These are phyloP conservation scores for Rauvolfia tetraphylla DNA, from an alignment of 257 asterid species.

Conservation along the genomic window DNA sequence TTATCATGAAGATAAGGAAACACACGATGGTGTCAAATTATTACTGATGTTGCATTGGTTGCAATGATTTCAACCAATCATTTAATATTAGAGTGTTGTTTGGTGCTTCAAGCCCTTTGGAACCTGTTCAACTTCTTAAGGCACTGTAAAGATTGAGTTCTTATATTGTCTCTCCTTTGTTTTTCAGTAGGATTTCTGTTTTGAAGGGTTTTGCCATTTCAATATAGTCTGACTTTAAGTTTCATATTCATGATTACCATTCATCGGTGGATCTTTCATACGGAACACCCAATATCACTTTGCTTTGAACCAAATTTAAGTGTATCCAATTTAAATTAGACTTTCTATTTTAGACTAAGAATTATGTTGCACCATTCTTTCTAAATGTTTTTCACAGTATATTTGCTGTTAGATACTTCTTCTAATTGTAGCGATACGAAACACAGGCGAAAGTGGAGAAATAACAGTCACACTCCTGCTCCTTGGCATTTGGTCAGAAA, in stretches of 20 bases:
- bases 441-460: slow-evolving; percentile 82
- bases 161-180: not conserved
- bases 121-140: not conserved
- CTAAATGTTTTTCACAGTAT: not conserved
- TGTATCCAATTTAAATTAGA: not conserved
- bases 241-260: not conserved
- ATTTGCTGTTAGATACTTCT: not conserved
- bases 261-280: not conserved
- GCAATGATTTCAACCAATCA: not conserved
- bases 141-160: not conserved
- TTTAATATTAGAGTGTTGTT: not conserved
- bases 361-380: not conserved
- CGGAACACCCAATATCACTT: not conserved
- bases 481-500: slow-evolving; percentile 83
- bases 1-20: not conserved
- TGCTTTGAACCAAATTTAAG: not conserved
- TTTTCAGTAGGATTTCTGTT: not conserved
- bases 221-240: not conserved
- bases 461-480: slow-evolving; percentile 58
- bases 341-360: not conserved
- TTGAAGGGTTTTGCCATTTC: not conserved
- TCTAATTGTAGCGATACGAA: not conserved
- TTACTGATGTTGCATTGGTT: not conserved
- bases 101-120: not conserved
- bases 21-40: not conserved